Base-by-base conservation (phyloP, 257 asterid genomes). In the Henckelia pumila region DNA sequence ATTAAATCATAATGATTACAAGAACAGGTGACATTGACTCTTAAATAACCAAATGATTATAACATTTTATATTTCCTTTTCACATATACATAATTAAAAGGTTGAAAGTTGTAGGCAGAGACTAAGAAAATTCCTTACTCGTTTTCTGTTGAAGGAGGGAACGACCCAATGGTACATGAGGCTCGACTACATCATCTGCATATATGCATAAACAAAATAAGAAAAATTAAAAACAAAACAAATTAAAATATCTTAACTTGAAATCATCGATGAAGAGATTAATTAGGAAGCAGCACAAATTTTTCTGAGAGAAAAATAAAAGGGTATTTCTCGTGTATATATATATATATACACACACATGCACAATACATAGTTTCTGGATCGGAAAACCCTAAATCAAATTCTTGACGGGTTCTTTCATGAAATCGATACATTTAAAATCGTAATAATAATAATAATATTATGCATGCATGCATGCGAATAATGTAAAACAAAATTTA, bases 101-200 rank as follows among this genome's bases (percentile, higher is more conserved):
- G 8, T 9, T 9, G 19, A 10, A 16, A 4, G 2, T n/a, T 16
- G 20, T 10, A 4, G 29, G 20, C 7, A 4, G 29, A 8, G 2
- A 69, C 1, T 33, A 25, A 5, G 58, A 26, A 56, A 47, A 68
- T 52, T 37, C 5, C 84, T 85, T 68, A 89, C 98, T 8, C 6
- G 78, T 17, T 83, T 79, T 83, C 70, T 89, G 95, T 71, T 87
- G 96, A 64, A 92, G 87, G 76, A 92, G 92, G 84, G 79, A 68
- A 21, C 98, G 96, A 21, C 95, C 92, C 13, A 64, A 33, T 14
- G 76, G 73, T 64, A 75, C 82, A 16, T 64, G 75, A 50, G 80
- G 72, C 73, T 73, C 85, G 40, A 85, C 29, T 69, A 66, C 82
- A 37, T 81, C 81, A 82, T 74, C 98, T 92, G 80, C 68, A 26